Evolutionary conservation across 208 protist species (phyloP), one percentile per base, ranked within the genome.

Genomic region (Leptomonas pyrrhocoris): DNA sequence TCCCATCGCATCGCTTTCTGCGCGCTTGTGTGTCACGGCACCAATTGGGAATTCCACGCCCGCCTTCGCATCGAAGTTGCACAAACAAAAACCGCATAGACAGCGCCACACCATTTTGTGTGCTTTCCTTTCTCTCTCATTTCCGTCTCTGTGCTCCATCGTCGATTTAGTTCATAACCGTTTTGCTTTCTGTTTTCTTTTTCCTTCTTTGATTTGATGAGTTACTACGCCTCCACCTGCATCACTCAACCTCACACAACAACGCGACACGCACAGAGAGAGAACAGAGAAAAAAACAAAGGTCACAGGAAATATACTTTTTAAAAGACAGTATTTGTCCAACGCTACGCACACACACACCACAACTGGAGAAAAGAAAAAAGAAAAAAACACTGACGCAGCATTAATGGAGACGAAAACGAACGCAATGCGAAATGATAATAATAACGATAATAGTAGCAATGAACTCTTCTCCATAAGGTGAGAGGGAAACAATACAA

Each of bases 371-470:
- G 2, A 27, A 51, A 0, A 67, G 5, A 67, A 48, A 56, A 61
- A 66, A 74, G 27, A 74, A 59, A 63, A 63, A 48, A 3, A 31
- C 40, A 25, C 13, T 61, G 27, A 50, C 48, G 6, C 8, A n/a
- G 18, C 21, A 0, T 36, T 31, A 43, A 63, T 51, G 34, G 25
- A 60, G 15, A 46, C 56, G 15, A 9, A 25, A 54, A 54, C n/a
- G 7, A 23, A 18, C 38, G 45, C 18, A 13, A 18, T 23, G 18
- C 53, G 30, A 30, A 31, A 12, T 57, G 30, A n/a, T 13, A 38
- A 45, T 23, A 30, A 40, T 6, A 57, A 21, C 28, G 18, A 57
- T 9, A 21, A 25, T 18, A 57, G 21, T 9, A 34, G 49, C 4
- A 31, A 25, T 25, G 49, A n/a, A n/a, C n/a, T n/a, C n/a, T n/a